A percentile compares a stretch with the other conserved stretches of the same genome.
Conservation (phyloP, 2,329 filamentous ascomycete species). For the Calonectria crousiana region DNA sequence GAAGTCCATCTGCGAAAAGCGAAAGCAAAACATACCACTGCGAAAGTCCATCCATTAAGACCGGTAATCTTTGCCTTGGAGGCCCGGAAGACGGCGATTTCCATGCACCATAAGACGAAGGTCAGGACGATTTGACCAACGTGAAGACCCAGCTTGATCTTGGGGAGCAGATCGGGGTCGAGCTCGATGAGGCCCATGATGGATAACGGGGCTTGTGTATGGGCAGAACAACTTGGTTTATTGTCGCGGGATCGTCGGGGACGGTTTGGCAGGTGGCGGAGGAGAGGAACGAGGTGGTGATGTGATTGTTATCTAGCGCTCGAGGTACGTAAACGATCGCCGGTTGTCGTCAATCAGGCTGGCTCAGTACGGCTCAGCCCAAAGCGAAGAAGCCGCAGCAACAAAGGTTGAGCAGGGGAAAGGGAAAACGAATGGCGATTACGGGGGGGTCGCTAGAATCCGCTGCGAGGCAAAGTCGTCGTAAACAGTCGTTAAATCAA, state of each 20-base stretch:
- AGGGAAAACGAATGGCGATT: neutral
- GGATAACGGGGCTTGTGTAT: neutral
- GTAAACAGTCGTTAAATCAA: neutral
- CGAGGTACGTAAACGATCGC: constrained; percentile 4
- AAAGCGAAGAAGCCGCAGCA: neutral
- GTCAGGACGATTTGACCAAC: constrained; percentile 65
- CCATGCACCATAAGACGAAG: constrained; percentile 69
- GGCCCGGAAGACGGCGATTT: constrained; percentile 69
- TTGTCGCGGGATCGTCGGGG: neutral
- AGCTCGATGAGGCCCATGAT: constrained; percentile 63
- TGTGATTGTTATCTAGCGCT: constrained; percentile 4
- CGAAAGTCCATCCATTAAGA: constrained; percentile 73
- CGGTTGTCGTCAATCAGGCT: constrained; percentile 20
- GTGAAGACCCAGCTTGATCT: constrained; percentile 70
- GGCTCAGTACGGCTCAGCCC: constrained; percentile 10
- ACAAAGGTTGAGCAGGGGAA: neutral
- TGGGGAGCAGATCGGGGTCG: constrained; percentile 66
- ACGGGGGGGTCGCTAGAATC: neutral
- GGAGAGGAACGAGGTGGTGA: neutral
- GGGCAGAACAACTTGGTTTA: neutral
- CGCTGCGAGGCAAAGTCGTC: constrained; percentile 4
- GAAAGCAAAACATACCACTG: constrained; percentile 61
- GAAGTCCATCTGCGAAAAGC: neutral
- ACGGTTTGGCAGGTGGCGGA: neutral
- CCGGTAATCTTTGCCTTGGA: constrained; percentile 64